These are phyloP conservation scores for Neoboletus subvelutipes DNA, from an alignment of 768 basidiomycete species.

Conservation along the genomic window DNA sequence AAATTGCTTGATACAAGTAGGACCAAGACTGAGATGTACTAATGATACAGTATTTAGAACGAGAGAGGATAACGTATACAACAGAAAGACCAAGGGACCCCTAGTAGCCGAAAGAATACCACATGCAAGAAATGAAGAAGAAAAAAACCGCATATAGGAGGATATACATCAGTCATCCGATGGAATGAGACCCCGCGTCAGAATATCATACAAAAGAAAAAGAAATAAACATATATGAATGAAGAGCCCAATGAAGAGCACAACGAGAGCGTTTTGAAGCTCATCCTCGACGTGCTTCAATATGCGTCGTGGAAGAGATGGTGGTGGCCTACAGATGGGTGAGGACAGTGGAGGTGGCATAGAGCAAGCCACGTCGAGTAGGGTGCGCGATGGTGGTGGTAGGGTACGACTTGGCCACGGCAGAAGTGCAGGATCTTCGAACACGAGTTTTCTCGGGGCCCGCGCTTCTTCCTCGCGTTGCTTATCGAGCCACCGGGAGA, in stretches of 20 bases:
- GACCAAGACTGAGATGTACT: not conserved
- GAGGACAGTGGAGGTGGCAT: not conserved
- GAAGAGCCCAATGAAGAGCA: conserved; percentile 25
- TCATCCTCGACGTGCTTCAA: conserved; percentile 25
- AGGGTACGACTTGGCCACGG: conserved; percentile 22
- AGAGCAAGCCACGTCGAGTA: not conserved
- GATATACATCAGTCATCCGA: conserved; percentile 24
- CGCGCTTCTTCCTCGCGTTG: conserved; percentile 23
- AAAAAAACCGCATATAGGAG: not conserved
- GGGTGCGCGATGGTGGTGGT: conserved; percentile 6
- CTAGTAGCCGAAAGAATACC: conserved; percentile 6
- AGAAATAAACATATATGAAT: conserved; percentile 30
- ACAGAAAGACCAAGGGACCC: not conserved
- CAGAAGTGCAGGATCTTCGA: conserved; percentile 19
- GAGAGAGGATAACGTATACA: conserved; percentile 1
- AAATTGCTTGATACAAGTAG: conserved; percentile 3
- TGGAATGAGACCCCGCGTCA: conserved; percentile 26
- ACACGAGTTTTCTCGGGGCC: conserved; percentile 19
- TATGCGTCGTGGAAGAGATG: conserved; percentile 15
- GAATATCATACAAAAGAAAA: conserved; percentile 30
- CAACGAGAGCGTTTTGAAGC: conserved; percentile 27
- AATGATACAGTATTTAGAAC: conserved; percentile 16
- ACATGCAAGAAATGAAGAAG: conserved; percentile 3
- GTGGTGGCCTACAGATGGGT: conserved; percentile 1
- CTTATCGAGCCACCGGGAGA: conserved; percentile 28